Evolutionary conservation across 1,284 basidiomycete species (phyloP).

Genomic region (Tilletia indica): DNA sequence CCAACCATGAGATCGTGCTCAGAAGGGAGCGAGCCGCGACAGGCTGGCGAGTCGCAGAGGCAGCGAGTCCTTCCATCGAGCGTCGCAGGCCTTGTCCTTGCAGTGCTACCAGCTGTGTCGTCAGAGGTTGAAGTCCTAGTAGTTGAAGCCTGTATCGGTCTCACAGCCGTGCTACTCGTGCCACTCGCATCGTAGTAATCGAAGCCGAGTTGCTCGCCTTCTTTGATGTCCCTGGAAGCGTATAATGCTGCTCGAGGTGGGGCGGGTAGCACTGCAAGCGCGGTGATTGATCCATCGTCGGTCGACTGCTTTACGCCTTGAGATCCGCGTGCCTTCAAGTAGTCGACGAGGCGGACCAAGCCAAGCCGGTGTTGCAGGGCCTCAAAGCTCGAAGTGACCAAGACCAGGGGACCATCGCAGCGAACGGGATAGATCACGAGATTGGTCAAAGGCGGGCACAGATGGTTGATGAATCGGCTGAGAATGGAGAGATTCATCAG

Average conservation of each 20-base stretch:
- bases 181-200: conserved; percentile 18
- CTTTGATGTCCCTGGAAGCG: conserved; percentile 18
- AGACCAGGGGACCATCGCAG: conserved; percentile 17
- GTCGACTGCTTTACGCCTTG: too few relatives aligned
- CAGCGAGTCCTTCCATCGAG: not conserved
- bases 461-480: conserved; percentile 22
- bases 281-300: too few relatives aligned
- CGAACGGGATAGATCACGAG: conserved; percentile 22
- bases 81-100: not conserved
- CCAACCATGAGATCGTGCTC: not conserved
- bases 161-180: not conserved
- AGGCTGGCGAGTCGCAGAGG: not conserved
- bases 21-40: conserved; percentile 18
- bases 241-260: conserved; percentile 21
- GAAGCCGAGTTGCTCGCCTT: conserved; percentile 23
- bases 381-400: not conserved
- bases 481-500: not conserved
- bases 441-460: conserved; percentile 25
- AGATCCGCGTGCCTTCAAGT: not conserved
- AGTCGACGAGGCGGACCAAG: not conserved
- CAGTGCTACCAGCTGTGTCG: too few relatives aligned
- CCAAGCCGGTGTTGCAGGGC: not conserved
- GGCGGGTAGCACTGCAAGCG: not conserved
- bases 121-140: too few relatives aligned
- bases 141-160: not conserved